Percentiles rank a stretch among this genome's conserved stretches.
Evolutionary conservation across 1,139 yeast species (phyloP).

Genomic region (Lodderomyces elongisporus): DNA sequence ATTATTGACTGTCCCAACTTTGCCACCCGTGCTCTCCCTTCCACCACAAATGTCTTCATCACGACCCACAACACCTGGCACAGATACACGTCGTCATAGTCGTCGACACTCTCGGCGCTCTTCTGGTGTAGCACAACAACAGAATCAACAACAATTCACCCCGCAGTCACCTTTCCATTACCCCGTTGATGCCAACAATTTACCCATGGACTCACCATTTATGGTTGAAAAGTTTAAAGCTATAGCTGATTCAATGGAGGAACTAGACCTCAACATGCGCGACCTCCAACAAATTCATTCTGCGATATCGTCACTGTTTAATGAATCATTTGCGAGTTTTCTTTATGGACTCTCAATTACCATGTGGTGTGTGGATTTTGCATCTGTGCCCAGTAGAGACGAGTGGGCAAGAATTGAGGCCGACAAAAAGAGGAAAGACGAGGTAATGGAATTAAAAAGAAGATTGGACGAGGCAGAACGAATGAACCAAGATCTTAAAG

Average conservation of each 20-base stretch:
- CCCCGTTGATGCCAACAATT: conserved; percentile 34
- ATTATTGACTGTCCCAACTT: no score
- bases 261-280: conserved; percentile 41
- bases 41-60: no score
- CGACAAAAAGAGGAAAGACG: conserved; percentile 22
- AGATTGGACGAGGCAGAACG: conserved; percentile 20
- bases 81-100: conserved; percentile 8
- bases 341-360: conserved; percentile 59
- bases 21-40: background rate
- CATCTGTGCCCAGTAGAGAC: conserved; percentile 35
- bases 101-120: conserved; percentile 35
- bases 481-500: conserved; percentile 25
- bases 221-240: conserved; percentile 34
- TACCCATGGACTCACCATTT: conserved; percentile 32
- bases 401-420: conserved; percentile 30
- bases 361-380: conserved; percentile 64
- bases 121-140: conserved; percentile 39
- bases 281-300: conserved; percentile 47
- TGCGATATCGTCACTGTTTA: conserved; percentile 45
- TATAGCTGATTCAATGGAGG: conserved; percentile 50
- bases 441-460: conserved; percentile 20
- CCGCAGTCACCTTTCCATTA: conserved; percentile 44
- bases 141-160: no score
- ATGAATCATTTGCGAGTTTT: conserved; percentile 60
- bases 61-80: conserved; percentile 18